phyloP scores from a whole-genome alignment of 768 basidiomycete genomes.

The Hydnomerulius pinastri region DNA sequence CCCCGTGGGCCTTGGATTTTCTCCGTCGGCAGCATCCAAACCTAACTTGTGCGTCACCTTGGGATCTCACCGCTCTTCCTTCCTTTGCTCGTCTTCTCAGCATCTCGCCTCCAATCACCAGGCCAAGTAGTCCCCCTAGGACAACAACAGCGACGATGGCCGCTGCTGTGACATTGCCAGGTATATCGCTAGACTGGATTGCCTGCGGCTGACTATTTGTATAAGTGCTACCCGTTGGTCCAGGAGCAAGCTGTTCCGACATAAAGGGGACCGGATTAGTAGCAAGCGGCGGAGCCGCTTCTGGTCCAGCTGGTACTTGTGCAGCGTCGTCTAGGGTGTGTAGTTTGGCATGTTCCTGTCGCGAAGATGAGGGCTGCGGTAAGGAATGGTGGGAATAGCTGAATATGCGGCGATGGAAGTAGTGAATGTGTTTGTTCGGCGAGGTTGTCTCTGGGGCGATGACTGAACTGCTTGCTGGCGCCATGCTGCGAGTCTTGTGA shows the following conservation, averaged over 20 bases:
- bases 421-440: slow-evolving; percentile 4
- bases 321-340: slow-evolving; percentile 6
- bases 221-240: slow-evolving; percentile 5
- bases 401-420: slow-evolving; percentile 17
- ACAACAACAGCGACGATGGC: slow-evolving; percentile 26
- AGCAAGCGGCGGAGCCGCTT: slow-evolving; percentile 3
- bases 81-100: slow-evolving; percentile 19
- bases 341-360: slow-evolving; percentile 1
- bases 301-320: slow-evolving; percentile 10
- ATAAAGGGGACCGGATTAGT: slow-evolving; percentile 1
- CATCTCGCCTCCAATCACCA: slow-evolving; percentile 28
- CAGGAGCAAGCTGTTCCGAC: slow-evolving; percentile 5
- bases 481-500: slow-evolving; percentile 19
- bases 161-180: slow-evolving; percentile 25
- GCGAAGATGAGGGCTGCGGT: background rate
- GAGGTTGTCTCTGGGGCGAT: slow-evolving; percentile 2
- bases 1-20: slow-evolving; percentile 7
- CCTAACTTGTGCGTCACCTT: background rate
- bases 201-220: slow-evolving; percentile 1
- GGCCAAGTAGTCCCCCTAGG: slow-evolving; percentile 26
- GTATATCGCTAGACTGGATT: slow-evolving; percentile 7
- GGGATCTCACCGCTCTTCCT: background rate
- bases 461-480: slow-evolving; percentile 17
- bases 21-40: slow-evolving; percentile 2
- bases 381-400: slow-evolving; percentile 4